A percentile compares a stretch with the other conserved stretches of the same genome.
Conservation (phyloP, 1,139 yeast species). For the Blastobotrys malaysiensis region DNA sequence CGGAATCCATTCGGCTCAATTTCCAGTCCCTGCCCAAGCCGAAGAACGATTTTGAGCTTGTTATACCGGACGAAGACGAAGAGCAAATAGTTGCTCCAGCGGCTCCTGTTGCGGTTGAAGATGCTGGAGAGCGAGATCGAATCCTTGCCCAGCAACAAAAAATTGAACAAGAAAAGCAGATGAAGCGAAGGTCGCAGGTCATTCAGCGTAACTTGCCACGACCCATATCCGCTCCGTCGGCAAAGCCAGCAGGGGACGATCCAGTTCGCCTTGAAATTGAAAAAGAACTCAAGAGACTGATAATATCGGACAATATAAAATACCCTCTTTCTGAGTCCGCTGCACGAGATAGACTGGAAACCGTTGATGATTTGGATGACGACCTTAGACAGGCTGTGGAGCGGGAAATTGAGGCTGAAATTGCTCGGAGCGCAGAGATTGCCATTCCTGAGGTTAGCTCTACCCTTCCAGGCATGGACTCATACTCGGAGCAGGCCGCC, state of each 20-base stretch:
- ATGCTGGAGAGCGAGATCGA: slow-evolving; percentile 36
- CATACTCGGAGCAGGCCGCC: slow-evolving; percentile 12
- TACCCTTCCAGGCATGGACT: slow-evolving; percentile 6
- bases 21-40: slow-evolving; percentile 44
- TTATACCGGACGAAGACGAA: slow-evolving; percentile 31
- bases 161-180: slow-evolving; percentile 23
- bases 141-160: slow-evolving; percentile 17
- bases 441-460: not conserved
- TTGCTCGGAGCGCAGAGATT: not conserved
- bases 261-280: slow-evolving; percentile 26
- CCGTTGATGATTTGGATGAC: slow-evolving; percentile 42
- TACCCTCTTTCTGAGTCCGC: slow-evolving; percentile 25
- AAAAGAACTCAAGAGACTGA: slow-evolving; percentile 38
- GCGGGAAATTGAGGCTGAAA: slow-evolving; percentile 27
- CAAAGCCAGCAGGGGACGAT: slow-evolving; percentile 7
- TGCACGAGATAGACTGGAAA: slow-evolving; percentile 13
- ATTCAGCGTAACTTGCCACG: slow-evolving; percentile 47
- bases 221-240: slow-evolving; percentile 31
- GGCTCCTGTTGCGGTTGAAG: slow-evolving; percentile 24
- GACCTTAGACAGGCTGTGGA: slow-evolving; percentile 31
- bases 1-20: slow-evolving; percentile 14
- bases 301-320: slow-evolving; percentile 47
- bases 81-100: slow-evolving; percentile 15
- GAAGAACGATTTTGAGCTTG: slow-evolving; percentile 53
- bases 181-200: slow-evolving; percentile 44